A percentile compares a stretch with the other conserved stretches of the same genome.
phyloP scores from a whole-genome alignment of 2,329 filamentous ascomycete genomes.

The Dothidotthia symphoricarpi region DNA sequence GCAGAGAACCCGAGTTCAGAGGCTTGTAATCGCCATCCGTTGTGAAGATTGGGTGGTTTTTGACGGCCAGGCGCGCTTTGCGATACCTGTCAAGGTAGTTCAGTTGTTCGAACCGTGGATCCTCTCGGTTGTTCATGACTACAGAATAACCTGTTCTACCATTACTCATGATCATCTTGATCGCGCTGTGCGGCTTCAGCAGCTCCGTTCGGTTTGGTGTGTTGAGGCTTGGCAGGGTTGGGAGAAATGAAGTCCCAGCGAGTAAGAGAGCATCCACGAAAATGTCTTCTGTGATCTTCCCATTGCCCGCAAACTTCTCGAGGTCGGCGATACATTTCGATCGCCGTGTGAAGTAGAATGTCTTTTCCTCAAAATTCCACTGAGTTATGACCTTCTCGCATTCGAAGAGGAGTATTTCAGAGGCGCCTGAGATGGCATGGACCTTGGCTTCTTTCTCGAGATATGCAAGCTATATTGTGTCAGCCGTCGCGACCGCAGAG shows the following conservation, averaged over 20 bases:
- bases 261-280: constrained; percentile 84
- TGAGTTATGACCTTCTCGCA: constrained; percentile 70
- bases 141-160: constrained; percentile 69
- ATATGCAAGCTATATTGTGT: constrained; percentile 65
- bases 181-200: constrained; percentile 68
- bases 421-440: constrained; percentile 77
- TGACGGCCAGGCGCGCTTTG: constrained; percentile 78
- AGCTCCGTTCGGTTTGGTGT: constrained; percentile 53
- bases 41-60: constrained; percentile 82
- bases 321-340: constrained; percentile 68
- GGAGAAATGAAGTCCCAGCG: constrained; percentile 76
- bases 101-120: constrained; percentile 67
- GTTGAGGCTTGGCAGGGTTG: constrained; percentile 76
- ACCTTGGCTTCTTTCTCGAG: constrained; percentile 63
- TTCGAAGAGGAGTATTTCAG: constrained; percentile 82
- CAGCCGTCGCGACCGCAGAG: constrained; percentile 15
- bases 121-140: constrained; percentile 76
- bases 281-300: constrained; percentile 63
- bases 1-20: constrained; percentile 69
- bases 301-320: constrained; percentile 35
- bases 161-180: constrained; percentile 68
- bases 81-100: constrained; percentile 84
- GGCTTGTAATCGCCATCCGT: constrained; percentile 74
- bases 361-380: constrained; percentile 67
- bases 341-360: constrained; percentile 64